Percentiles rank a stretch among this genome's conserved stretches.
These are phyloP conservation scores for Tilletia caries DNA, from an alignment of 1,284 basidiomycete genomes.

Conservation along the genomic window DNA sequence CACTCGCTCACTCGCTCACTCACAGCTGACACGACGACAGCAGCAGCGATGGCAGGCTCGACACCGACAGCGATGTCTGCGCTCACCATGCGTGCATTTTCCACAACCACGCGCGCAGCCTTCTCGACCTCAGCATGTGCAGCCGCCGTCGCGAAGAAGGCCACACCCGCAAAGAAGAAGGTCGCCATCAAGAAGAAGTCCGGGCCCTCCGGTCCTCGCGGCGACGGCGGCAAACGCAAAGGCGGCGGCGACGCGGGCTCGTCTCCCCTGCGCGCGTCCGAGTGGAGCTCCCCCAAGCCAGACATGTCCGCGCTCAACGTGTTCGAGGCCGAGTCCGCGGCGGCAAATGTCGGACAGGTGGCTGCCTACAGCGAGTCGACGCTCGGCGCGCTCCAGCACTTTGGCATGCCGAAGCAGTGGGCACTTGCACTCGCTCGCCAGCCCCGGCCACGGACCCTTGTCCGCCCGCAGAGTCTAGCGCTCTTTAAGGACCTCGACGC, in stretches of 20 bases:
- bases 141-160: conserved; percentile 30
- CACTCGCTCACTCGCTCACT: too few species aligned
- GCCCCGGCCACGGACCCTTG: conserved; percentile 31
- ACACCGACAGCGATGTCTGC: not conserved
- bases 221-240: conserved; percentile 37
- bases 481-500: conserved; percentile 38
- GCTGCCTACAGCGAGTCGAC: conserved; percentile 35
- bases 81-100: not conserved
- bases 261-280: conserved; percentile 8
- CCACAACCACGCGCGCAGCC: not conserved
- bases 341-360: conserved; percentile 26
- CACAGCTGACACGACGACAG: not conserved
- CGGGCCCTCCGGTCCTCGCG: conserved; percentile 28
- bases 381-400: conserved; percentile 32
- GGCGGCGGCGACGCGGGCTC: conserved; percentile 29
- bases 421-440: conserved; percentile 27
- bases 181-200: conserved; percentile 39
- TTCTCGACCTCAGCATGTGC: conserved; percentile 21
- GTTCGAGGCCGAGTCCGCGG: conserved; percentile 33
- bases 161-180: conserved; percentile 41
- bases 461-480: conserved; percentile 38
- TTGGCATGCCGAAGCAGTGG: conserved; percentile 41
- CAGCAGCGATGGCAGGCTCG: too few species aligned
- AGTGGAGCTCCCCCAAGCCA: conserved; percentile 30
- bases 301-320: conserved; percentile 39